A percentile compares a stretch with the other conserved stretches of the same genome.
These are phyloP conservation scores for Nothophoma quercina DNA, from an alignment of 2,329 filamentous ascomycete species.

Conservation along the genomic window DNA sequence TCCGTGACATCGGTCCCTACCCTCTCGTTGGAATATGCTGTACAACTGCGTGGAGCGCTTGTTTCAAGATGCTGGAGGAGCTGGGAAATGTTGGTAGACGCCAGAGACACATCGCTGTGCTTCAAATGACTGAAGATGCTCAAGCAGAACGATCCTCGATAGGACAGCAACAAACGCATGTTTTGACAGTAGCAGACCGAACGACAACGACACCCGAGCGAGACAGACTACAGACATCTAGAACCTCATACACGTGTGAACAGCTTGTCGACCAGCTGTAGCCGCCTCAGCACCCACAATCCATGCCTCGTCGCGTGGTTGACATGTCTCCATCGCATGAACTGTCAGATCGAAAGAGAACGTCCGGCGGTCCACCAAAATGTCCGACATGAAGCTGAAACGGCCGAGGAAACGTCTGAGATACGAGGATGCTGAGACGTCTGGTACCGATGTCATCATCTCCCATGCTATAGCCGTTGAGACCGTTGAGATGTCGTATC, in stretches of 20 bases:
- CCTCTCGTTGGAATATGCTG: constrained; percentile 1
- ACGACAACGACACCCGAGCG: background rate
- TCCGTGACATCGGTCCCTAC: constrained; percentile 7
- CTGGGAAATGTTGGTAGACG: background rate
- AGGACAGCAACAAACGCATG: background rate
- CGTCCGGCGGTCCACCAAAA: constrained; percentile 8
- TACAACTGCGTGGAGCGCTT: constrained; percentile 13
- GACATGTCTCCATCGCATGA: constrained; percentile 17
- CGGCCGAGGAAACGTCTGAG: constrained; percentile 11
- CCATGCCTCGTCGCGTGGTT: constrained; percentile 16
- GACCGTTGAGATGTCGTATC: background rate
- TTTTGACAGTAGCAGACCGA: constrained; percentile 4
- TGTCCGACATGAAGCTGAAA: constrained; percentile 17
- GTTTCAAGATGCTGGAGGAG: constrained; percentile 8
- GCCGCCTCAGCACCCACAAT: constrained; percentile 12
- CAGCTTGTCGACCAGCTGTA: constrained; percentile 8
- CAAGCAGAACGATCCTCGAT: background rate
- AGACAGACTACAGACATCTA: constrained; percentile 11
- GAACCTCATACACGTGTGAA: constrained; percentile 14
- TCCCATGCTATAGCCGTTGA: constrained; percentile 13
- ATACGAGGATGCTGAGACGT: constrained; percentile 3
- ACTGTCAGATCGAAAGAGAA: constrained; percentile 14
- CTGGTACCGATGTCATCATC: constrained; percentile 11
- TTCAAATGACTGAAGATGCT: background rate
- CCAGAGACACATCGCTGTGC: background rate